A percentile compares a stretch with the other conserved stretches of the same genome.
Conservation (phyloP, 345 rosid genomes). For the Populus simonii region DNA sequence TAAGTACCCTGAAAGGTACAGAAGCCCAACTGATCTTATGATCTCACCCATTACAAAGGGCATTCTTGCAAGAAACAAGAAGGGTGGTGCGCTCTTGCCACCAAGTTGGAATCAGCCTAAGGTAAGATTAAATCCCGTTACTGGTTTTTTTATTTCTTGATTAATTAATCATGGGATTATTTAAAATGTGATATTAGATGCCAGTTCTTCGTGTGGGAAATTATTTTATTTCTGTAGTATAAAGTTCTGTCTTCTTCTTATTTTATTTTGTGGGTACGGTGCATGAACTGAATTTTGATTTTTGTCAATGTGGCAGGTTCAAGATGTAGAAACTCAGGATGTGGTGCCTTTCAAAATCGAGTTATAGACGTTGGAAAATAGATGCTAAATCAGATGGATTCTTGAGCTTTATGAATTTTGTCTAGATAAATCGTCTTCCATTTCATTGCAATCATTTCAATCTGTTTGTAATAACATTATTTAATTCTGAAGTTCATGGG, state of each 20-base stretch:
- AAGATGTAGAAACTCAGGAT: slow-evolving; percentile 33
- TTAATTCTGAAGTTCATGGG: not conserved
- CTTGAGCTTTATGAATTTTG: slow-evolving; percentile 21
- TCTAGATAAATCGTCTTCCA: not conserved
- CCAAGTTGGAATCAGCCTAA: slow-evolving; percentile 52
- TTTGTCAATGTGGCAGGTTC: slow-evolving; percentile 15
- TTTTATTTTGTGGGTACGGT: not conserved
- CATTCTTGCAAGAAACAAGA: slow-evolving; percentile 71
- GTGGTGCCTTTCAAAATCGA: slow-evolving; percentile 29
- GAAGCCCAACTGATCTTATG: slow-evolving; percentile 87
- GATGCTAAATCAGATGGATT: not conserved
- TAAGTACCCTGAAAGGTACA: slow-evolving; percentile 76
- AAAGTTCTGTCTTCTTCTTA: not conserved
- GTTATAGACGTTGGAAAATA: not conserved
- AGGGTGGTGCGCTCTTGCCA: slow-evolving; percentile 52
- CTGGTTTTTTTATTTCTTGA: not conserved
- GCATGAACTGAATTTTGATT: not conserved
- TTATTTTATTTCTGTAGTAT: too few relatives aligned
- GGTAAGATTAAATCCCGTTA: slow-evolving; percentile 21
- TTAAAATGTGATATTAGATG: not conserved
- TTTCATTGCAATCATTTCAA: not conserved
- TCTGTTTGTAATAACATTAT: too few relatives aligned
- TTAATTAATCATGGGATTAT: not conserved
- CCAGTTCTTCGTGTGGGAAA: too few relatives aligned
- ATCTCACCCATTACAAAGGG: slow-evolving; percentile 81